Evolutionary conservation across 345 rosid genomes (phyloP), one percentile per base, ranked within the genome.

Genomic region (Diplotaxis tenuifolia): DNA sequence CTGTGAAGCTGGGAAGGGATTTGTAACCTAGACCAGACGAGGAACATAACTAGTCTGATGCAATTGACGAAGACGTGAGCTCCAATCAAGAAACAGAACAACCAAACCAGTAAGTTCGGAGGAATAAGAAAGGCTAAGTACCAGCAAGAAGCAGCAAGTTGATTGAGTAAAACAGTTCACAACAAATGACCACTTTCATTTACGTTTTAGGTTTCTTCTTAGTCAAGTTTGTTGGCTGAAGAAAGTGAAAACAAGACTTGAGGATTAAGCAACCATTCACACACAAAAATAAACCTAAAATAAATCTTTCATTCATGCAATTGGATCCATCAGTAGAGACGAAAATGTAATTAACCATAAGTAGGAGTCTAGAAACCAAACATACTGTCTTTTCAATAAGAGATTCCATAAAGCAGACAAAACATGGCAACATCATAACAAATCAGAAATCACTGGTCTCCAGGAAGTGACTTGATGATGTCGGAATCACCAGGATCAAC

Each of bases 401-500:
- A 50, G 56, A 67, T 22, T 42, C 27, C 34, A 62, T 69, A 62
- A 62, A 75, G 10, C 10, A 52, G 22, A 68, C 19, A 14, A 38
- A 40, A 16, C 18, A 54, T 20, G 31, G 60, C 45, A 70, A 70
- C 22, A 32, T 25, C 65, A 56, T 15, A 62, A 42, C 29, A 5
- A 11, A 2, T 5, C 42, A 34, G 6, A 11, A 69, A 45, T 76
- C 67, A 76, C 71, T 70, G 67, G 7, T 76, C 71, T 5, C 84
- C 82, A 1, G 96, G 87, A 25, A 89, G 75, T 5, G 86, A 49
- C 84, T 89, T 89, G 83, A 88, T 89, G 79, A 89, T 87, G 61
- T 87, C 93, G 7, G 96, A 89, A 82, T 89, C 96, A 75, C 96
- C 96, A 77, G 78, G 78, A 68, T 87, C 91, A 0, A 87, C 71